A percentile compares a stretch with the other conserved stretches of the same genome.
Conservation (phyloP, 139 green algal genomes). For the Chlorella sp. region DNA sequence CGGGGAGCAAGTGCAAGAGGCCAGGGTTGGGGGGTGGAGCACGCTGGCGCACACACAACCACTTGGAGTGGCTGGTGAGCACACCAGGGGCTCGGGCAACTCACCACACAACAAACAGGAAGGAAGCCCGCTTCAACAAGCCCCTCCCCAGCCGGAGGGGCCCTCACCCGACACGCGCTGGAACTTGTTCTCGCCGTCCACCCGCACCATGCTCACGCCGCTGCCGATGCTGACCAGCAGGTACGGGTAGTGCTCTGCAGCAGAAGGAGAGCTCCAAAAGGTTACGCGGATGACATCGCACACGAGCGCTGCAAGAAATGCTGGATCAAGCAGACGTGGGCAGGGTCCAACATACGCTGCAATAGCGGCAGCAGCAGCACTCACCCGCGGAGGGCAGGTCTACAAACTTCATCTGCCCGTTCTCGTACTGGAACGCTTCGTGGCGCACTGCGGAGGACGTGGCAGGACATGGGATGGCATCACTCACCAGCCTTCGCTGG, state of each 20-base stretch:
- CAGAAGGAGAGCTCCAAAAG: too few relatives aligned
- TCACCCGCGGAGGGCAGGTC: conserved; percentile 29
- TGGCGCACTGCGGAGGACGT: conserved; percentile 70
- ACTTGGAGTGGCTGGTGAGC: conserved; percentile 37
- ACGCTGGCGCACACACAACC: conserved; percentile 3
- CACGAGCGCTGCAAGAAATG: too few relatives aligned
- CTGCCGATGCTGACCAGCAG: conserved; percentile 98
- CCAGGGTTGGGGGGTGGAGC: too few relatives aligned
- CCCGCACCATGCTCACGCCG: conserved; percentile 95
- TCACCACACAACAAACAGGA: background rate
- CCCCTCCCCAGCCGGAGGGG: background rate
- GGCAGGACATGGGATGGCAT: too few relatives aligned
- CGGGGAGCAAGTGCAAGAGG: background rate
- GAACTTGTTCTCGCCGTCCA: conserved; percentile 50
- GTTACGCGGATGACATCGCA: too few relatives aligned
- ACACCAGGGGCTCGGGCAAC: background rate
- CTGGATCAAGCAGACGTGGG: too few relatives aligned
- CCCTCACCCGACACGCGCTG: conserved; percentile 62
- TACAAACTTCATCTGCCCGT: conserved; percentile 65
- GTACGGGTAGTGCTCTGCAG: conserved; percentile 91
- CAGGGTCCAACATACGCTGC: too few relatives aligned
- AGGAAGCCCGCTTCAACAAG: too few relatives aligned
- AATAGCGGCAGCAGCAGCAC: background rate
- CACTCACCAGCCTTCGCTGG: too few relatives aligned
- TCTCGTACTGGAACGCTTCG: conserved; percentile 93